Evolutionary conservation across 108 stramenopile genomes (phyloP).

Genomic region (Skeletonema grethae): DNA sequence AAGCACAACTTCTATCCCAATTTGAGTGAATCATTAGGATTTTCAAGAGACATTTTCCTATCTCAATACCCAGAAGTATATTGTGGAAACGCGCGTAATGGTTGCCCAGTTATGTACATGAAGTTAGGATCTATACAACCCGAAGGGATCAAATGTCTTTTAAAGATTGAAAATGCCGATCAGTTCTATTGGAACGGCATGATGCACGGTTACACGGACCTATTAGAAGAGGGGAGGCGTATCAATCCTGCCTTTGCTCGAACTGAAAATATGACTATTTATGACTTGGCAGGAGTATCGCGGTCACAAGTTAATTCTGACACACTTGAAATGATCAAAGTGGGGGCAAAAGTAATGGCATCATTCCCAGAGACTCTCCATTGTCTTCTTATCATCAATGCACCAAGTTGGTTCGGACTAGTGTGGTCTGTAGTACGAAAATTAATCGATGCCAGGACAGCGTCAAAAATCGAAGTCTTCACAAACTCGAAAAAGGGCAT

Average conservation of each 20-base stretch:
- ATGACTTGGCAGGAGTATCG: conserved; percentile 46
- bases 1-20: conserved; percentile 65
- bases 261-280: conserved; percentile 31
- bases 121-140: conserved; percentile 32
- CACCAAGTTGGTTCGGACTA: conserved; percentile 44
- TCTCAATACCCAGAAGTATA: conserved; percentile 47
- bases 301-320: conserved; percentile 29
- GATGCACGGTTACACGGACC: conserved; percentile 10
- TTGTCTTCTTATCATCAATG: conserved; percentile 45
- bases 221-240: conserved; percentile 22
- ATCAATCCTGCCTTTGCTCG: conserved; percentile 39
- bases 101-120: conserved; percentile 49
- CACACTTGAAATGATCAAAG: conserved; percentile 47
- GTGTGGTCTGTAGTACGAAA: conserved; percentile 41
- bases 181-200: conserved; percentile 40
- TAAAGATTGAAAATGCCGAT: conserved; percentile 34
- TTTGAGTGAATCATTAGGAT: conserved; percentile 30
- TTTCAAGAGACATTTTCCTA: conserved; percentile 29
- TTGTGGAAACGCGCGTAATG: conserved; percentile 44
- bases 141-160: conserved; percentile 47
- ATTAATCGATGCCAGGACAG: conserved; percentile 45
- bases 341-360: conserved; percentile 31
- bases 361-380: conserved; percentile 51
- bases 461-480: conserved; percentile 50
- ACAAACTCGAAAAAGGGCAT: conserved; percentile 30